Evolutionary conservation across 768 basidiomycete genomes (phyloP).

Genomic region (Boletus patriciae): DNA sequence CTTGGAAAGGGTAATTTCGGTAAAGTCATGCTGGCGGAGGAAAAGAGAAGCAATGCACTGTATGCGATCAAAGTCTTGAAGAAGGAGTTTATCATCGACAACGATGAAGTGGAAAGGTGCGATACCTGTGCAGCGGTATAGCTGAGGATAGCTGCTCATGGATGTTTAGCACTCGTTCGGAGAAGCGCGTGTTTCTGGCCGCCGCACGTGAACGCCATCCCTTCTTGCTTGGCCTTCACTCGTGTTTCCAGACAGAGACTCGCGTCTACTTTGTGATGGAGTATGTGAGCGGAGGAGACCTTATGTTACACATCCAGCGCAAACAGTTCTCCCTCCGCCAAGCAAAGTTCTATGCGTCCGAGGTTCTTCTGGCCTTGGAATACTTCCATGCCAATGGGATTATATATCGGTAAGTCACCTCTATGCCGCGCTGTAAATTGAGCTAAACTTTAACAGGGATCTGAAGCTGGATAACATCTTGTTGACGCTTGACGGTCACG

Average conservation of each 20-base stretch:
- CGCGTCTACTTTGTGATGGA: conserved; percentile 99
- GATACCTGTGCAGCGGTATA: conserved; percentile 15
- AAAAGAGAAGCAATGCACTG: conserved; percentile 84
- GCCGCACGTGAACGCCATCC: conserved; percentile 98
- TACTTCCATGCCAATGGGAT: conserved; percentile 99
- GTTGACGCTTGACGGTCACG: conserved; percentile 93
- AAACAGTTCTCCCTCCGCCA: conserved; percentile 98
- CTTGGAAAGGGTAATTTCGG: conserved; percentile 99
- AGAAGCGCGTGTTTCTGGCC: conserved; percentile 96
- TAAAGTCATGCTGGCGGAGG: conserved; percentile 99
- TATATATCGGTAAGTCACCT: conserved; percentile 80
- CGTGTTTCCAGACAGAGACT: conserved; percentile 99
- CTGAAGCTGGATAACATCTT: conserved; percentile 98
- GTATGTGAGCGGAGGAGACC: conserved; percentile 97
- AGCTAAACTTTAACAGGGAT: conserved; percentile 56
- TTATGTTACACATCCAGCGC: conserved; percentile 99
- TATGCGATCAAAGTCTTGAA: conserved; percentile 99
- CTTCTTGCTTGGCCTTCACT: conserved; percentile 94
- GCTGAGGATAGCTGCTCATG: conserved; percentile 5
- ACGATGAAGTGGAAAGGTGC: conserved; percentile 98
- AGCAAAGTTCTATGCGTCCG: conserved; percentile 98
- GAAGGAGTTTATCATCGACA: conserved; percentile 99
- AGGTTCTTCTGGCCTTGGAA: conserved; percentile 92
- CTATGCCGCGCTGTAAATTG: not conserved
- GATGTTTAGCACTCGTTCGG: conserved; percentile 82